Evolutionary conservation across 768 basidiomycete genomes (phyloP), one percentile per base, ranked within the genome.

Genomic region (Lactarius sanguifluus): DNA sequence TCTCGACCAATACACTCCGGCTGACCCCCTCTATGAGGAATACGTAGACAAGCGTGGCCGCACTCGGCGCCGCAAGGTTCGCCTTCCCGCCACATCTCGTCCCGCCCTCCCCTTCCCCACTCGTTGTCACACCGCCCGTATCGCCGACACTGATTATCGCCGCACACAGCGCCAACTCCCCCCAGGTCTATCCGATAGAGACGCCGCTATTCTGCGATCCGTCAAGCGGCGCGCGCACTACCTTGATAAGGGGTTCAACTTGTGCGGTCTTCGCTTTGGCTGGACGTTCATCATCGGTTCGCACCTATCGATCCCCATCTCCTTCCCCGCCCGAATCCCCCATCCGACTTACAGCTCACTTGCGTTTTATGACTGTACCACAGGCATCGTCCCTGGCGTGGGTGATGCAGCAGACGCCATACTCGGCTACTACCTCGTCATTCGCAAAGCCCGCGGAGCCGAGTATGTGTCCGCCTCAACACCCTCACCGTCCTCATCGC

Each of bases 241-340:
- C 74, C 87, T 97, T 62, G 95, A 97, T 78, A 94, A 92, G 76
- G 87, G 91, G 2, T 92, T 97, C 80, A 80, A 74, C 52, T 36
- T 96, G 1, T 90, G 87, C 67, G 93, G 95, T 12, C 73, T 96
- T 61, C 85, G 86, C 15, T 94, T 96, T 66, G 95, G 95, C 0
- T 95, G 89, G 89, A 85, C 92, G 1, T 90, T 93, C 77, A 75
- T 92, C 72, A 89, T 94, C 64, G 74, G 81, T 82, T 61, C 52
- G 79, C 69, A 20, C 38, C 38, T 6, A 18, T 20, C n/a, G 8
- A 50, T 10, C 12, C 67, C 43, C 20, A 9, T 18, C 30, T 8
- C 12, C 7, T 15, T 15, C 13, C 64, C 38, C 30, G 28, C 3
- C 5, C 23, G 12, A 38, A 10, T 40, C 30, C 34, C 12, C 38